Evolutionary conservation across 345 rosid species (phyloP), one percentile per base, ranked within the genome.

Genomic region (Populus tremula): DNA sequence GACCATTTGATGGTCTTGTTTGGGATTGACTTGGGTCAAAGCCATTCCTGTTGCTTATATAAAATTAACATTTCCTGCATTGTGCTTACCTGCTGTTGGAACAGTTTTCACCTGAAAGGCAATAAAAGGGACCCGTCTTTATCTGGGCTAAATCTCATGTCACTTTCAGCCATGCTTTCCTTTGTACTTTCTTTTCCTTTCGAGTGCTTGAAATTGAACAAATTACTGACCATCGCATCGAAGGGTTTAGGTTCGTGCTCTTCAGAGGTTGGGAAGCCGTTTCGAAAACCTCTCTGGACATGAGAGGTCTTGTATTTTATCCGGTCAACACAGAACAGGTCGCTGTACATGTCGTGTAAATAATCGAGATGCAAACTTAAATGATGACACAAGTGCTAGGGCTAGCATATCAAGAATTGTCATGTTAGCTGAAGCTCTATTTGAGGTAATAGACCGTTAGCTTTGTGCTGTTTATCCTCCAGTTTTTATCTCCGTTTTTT

Each of bases 371-470:
- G 78, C 90, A 49, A 87, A 77, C 78, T 81, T 89, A 74, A 88
- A 87, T 21, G 89, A 91, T 72, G 94, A 93, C 78, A 85, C 88
- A 14, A 87, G 86, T 82, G 90, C 97, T 69, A 88, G 99, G 82
- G 96, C 98, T 77, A 93, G 99, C 89, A 90, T 96, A 85, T 96
- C 99, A 61, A 91, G 98, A 85, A 92, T 96, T 73, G 98, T 96
- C 66, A 92, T 96, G 96, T 80, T 96, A 83, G 99, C 98, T 61
- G 99, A 96, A 89, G 99, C 98, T 77, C 83, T 96, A 25, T 96
- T 96, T 84, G 99, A 96, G 98, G 99, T 93, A 76, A 80, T 70
- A 29, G 39, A 17, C 67, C 64, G 5, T 29, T 64, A 21, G 16
- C 25, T 56, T 69, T 59, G 8, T 49, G 12, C 41, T 67, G 68